Conservation (phyloP, 345 rosid species). For the Pelargonium nanum region DNA sequence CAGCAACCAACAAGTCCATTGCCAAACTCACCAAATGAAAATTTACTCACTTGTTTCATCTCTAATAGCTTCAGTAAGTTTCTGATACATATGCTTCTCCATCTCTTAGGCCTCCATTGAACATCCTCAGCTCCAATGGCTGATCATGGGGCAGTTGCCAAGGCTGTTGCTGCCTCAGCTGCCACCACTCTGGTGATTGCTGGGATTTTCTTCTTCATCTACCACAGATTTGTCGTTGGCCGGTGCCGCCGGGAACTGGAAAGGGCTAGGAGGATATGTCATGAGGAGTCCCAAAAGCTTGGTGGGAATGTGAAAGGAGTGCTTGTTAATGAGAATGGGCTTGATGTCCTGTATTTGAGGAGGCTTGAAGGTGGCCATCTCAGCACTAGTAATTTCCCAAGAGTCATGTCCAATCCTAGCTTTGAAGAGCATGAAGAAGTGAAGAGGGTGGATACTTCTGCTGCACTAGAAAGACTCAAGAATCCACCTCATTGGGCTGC, state of each 20-base stretch:
- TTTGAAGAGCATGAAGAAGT: constrained; percentile 26
- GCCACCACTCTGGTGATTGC: constrained; percentile 18
- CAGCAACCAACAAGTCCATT: constrained; percentile 8
- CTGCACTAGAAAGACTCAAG: background rate
- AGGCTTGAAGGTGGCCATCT: constrained; percentile 22
- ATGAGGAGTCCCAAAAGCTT: constrained; percentile 22
- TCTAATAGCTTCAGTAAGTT: background rate
- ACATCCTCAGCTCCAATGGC: constrained; percentile 5
- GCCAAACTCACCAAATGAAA: background rate
- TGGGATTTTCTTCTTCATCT: constrained; percentile 23
- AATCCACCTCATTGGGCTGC: constrained; percentile 3
- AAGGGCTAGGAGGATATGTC: constrained; percentile 20
- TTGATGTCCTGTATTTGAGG: constrained; percentile 46
- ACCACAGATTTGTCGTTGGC: constrained; percentile 7
- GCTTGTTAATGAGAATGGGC: constrained; percentile 35
- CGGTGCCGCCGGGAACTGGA: constrained; percentile 17
- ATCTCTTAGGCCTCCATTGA: background rate
- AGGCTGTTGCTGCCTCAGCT: constrained; percentile 21
- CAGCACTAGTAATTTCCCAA: constrained; percentile 18
- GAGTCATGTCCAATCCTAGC: constrained; percentile 32
- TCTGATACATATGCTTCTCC: background rate
- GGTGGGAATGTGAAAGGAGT: constrained; percentile 36
- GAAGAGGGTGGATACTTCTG: constrained; percentile 11
- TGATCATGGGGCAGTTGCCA: constrained; percentile 3
- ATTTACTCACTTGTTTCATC: constrained; percentile 3